Conservation (phyloP, 768 basidiomycete species). For the Boletus fagicola region DNA sequence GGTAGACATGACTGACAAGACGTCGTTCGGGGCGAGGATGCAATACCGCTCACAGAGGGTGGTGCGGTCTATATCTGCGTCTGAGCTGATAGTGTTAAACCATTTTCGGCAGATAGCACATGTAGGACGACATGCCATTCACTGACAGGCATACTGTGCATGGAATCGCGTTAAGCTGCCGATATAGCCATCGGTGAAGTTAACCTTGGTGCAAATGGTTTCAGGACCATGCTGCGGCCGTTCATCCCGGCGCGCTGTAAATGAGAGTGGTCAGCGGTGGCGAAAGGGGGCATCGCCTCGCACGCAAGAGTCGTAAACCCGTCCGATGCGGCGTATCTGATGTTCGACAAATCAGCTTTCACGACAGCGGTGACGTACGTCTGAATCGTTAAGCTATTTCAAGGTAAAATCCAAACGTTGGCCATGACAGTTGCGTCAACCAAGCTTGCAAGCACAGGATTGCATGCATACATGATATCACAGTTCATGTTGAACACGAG, state of each 20-base stretch:
- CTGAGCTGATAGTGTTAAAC: slow-evolving; percentile 10
- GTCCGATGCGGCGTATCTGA: slow-evolving; percentile 5
- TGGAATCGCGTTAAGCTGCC: slow-evolving; percentile 21
- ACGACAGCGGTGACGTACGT: slow-evolving; percentile 32
- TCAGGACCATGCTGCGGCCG: slow-evolving; percentile 20
- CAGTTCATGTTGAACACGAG: slow-evolving; percentile 27
- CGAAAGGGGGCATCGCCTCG: slow-evolving; percentile 21
- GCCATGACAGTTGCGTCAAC: slow-evolving; percentile 10
- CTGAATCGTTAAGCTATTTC: slow-evolving; percentile 14
- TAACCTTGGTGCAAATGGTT: slow-evolving; percentile 14
- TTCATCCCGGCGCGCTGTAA: slow-evolving; percentile 11
- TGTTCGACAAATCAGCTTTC: slow-evolving; percentile 10
- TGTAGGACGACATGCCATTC: slow-evolving; percentile 15
- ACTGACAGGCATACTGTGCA: slow-evolving; percentile 18
- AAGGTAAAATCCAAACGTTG: slow-evolving; percentile 26
- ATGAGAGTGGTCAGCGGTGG: slow-evolving; percentile 12
- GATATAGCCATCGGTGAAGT: slow-evolving; percentile 15
- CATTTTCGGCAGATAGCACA: slow-evolving; percentile 25
- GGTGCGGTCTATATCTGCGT: slow-evolving; percentile 26
- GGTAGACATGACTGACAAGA: slow-evolving; percentile 28
- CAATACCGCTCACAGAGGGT: not conserved
- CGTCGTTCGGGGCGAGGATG: not conserved
- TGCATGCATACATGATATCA: slow-evolving; percentile 14
- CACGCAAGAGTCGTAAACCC: slow-evolving; percentile 17
- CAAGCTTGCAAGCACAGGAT: slow-evolving; percentile 14